Percentiles rank a stretch among this genome's conserved stretches.
Evolutionary conservation across 1,284 basidiomycete genomes (phyloP).

Genomic region (Flammula alnicola): DNA sequence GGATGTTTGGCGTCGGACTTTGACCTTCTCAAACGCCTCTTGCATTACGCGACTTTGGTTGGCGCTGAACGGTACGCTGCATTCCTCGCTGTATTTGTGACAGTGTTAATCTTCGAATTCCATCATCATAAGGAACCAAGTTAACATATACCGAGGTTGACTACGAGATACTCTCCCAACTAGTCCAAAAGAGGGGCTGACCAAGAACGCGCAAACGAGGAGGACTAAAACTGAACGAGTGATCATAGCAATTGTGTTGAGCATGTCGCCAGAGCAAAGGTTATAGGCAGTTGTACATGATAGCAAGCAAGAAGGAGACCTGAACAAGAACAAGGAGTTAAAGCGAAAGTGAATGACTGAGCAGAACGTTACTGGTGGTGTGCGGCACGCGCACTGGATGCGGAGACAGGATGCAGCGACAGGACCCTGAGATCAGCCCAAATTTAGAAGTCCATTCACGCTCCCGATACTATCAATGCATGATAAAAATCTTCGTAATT

Average conservation of each 20-base stretch:
- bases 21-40: background rate
- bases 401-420: no score
- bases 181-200: background rate
- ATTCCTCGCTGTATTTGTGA: constrained; percentile 2
- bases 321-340: no score
- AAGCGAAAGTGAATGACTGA: no score
- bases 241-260: background rate
- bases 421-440: no score
- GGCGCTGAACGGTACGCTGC: background rate
- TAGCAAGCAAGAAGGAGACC: no score
- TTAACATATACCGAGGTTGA: background rate
- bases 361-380: no score
- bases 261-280: background rate
- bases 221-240: background rate
- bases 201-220: background rate
- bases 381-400: no score
- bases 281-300: background rate
- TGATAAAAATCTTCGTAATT: no score
- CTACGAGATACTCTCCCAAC: background rate
- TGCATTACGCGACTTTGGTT: background rate
- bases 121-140: no score
- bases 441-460: no score
- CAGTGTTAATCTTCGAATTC: no score
- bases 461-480: no score
- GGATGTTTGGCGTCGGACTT: background rate